phyloP scores from a whole-genome alignment of 2,329 filamentous ascomycete genomes.

The Cladorrhinum sp. region DNA sequence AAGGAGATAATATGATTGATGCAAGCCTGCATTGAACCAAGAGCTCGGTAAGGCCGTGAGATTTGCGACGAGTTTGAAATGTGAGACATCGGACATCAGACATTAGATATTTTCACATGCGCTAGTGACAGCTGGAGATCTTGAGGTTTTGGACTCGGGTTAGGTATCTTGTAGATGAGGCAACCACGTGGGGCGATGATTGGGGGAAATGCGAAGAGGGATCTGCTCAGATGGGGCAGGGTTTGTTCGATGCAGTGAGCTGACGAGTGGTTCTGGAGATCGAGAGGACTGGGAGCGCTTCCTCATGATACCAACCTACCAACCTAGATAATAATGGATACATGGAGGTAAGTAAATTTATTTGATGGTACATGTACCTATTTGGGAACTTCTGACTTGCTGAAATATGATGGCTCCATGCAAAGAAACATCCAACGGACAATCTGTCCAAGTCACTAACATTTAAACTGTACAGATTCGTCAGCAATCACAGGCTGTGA shows the following conservation, averaged over 20 bases:
- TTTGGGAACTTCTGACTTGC: too few relatives aligned
- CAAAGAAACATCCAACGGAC: too few relatives aligned
- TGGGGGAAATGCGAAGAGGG: background rate
- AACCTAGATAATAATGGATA: too few relatives aligned
- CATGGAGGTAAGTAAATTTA: too few relatives aligned
- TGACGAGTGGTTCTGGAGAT: background rate
- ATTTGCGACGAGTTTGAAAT: background rate
- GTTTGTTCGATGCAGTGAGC: background rate
- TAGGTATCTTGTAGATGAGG: background rate
- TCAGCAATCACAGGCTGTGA: too few relatives aligned
- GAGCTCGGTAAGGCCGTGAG: background rate
- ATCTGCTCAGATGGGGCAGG: background rate
- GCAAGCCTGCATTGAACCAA: background rate
- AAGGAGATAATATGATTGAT: too few relatives aligned
- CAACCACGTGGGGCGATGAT: background rate
- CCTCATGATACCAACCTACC: too few relatives aligned
- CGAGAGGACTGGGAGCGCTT: too few relatives aligned
- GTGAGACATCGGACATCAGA: too few relatives aligned
- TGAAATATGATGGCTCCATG: too few relatives aligned
- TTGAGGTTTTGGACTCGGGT: background rate
- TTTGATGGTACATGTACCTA: too few relatives aligned
- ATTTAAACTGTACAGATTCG: conserved; percentile 4
- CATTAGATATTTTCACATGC: background rate
- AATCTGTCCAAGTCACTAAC: background rate
- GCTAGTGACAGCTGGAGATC: background rate